Conservation (phyloP, 306 rosid species). For the Castanospermum australe region DNA sequence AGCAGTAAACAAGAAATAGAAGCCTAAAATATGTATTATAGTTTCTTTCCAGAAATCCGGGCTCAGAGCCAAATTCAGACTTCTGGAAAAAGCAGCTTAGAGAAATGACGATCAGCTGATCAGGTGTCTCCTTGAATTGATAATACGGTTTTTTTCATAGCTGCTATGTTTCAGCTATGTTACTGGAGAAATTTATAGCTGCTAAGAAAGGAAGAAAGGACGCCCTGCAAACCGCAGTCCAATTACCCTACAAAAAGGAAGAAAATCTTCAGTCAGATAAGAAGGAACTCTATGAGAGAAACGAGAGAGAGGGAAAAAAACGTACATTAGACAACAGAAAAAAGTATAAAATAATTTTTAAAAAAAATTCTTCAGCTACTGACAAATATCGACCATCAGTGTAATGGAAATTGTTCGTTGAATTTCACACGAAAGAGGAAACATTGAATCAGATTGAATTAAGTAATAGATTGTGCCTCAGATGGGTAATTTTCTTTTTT, state of each 20-base stretch:
- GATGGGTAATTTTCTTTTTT: not conserved
- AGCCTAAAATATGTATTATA: not conserved
- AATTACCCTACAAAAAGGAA: conserved; percentile 41
- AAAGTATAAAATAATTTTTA: not conserved
- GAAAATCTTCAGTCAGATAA: conserved; percentile 9
- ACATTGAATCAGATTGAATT: not conserved
- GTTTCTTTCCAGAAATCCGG: conserved; percentile 26
- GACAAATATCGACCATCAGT: not conserved
- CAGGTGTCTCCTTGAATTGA: conserved; percentile 26
- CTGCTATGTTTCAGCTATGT: not conserved
- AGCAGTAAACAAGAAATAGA: conserved; percentile 25
- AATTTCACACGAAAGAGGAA: conserved; percentile 11
- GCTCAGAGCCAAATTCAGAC: conserved; percentile 24
- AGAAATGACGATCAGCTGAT: conserved; percentile 21
- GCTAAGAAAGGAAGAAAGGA: not conserved
- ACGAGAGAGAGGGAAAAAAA: not conserved
- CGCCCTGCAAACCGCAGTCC: conserved; percentile 20
- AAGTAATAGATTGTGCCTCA: not conserved
- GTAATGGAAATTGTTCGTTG: not conserved
- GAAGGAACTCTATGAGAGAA: conserved; percentile 3
- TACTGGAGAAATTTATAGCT: not conserved
- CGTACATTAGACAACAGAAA: not conserved
- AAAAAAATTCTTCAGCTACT: not conserved
- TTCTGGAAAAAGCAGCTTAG: conserved; percentile 12
- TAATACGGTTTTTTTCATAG: conserved; percentile 1